phyloP scores from a whole-genome alignment of 108 stramenopile genomes.

The Mayamaea pseudoterrestris region DNA sequence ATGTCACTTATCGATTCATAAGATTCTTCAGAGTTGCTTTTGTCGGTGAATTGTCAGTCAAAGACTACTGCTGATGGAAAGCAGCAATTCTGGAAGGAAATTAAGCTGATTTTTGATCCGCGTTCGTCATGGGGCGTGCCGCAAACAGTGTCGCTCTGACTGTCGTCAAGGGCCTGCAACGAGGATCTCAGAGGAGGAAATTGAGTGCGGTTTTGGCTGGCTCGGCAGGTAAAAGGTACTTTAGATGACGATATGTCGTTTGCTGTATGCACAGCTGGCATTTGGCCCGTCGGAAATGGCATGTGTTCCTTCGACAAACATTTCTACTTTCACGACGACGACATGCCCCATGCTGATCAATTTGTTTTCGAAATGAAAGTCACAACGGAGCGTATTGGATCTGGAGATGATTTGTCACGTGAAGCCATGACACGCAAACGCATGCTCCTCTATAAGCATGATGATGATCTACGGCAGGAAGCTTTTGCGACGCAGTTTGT shows the following conservation, averaged over 20 bases:
- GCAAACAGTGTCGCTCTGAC: conserved; percentile 46
- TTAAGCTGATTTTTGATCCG: conserved; percentile 68
- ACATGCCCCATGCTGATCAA: conserved; percentile 24
- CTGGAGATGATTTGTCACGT: too few relatives aligned
- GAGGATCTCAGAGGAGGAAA: too few relatives aligned
- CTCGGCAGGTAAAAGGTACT: too few relatives aligned
- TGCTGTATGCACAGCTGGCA: background rate
- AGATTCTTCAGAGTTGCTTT: too few relatives aligned
- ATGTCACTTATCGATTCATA: conserved; percentile 66
- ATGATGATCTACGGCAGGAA: conserved; percentile 79
- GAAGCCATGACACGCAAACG: too few relatives aligned
- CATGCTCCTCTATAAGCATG: conserved; percentile 77
- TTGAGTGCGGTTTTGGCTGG: too few relatives aligned
- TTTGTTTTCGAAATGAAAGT: conserved; percentile 35
- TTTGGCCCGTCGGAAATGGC: background rate
- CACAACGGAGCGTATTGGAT: conserved; percentile 21
- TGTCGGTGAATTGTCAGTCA: conserved; percentile 33
- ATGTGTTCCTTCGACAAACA: background rate
- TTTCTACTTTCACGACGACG: too few relatives aligned
- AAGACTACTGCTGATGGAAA: conserved; percentile 44
- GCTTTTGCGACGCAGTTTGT: conserved; percentile 76
- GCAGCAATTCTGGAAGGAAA: too few relatives aligned
- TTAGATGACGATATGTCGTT: conserved; percentile 10
- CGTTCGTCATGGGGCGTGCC: conserved; percentile 14
- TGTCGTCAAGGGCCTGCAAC: conserved; percentile 49